phyloP scores from a whole-genome alignment of 2,329 filamentous ascomycete genomes.

The Talaromyces sp. region DNA sequence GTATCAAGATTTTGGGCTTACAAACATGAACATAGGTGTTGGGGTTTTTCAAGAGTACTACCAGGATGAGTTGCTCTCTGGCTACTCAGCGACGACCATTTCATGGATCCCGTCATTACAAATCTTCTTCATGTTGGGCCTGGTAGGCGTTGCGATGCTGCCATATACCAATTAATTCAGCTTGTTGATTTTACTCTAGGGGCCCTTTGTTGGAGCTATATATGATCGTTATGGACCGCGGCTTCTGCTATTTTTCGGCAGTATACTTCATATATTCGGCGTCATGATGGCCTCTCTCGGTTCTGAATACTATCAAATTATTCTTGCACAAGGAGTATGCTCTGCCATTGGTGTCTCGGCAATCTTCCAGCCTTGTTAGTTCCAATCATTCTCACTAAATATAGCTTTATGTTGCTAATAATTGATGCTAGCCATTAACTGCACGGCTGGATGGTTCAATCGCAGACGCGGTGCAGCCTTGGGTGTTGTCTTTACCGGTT shows the following conservation, averaged over 20 bases:
- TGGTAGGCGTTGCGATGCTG: constrained; percentile 13
- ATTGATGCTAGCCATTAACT: constrained; percentile 38
- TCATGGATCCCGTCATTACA: constrained; percentile 57
- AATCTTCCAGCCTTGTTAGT: neutral
- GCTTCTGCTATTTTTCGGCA: constrained; percentile 12
- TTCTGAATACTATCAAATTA: constrained; percentile 47
- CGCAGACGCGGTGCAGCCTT: constrained; percentile 42
- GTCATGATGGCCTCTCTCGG: constrained; percentile 33
- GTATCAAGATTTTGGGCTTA: neutral
- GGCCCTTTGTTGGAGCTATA: neutral
- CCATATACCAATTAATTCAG: neutral
- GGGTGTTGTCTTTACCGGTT: constrained; percentile 43
- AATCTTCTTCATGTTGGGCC: constrained; percentile 51
- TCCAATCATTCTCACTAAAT: constrained; percentile 24
- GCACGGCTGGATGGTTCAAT: constrained; percentile 43
- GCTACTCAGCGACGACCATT: constrained; percentile 49
- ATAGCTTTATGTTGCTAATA: constrained; percentile 35
- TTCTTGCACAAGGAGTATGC: constrained; percentile 33
- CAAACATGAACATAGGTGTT: constrained; percentile 26
- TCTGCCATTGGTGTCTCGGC: neutral
- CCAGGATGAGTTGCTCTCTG: constrained; percentile 40
- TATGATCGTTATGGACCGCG: constrained; percentile 35
- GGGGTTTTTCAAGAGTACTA: constrained; percentile 59
- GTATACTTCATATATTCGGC: neutral
- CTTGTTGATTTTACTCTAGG: neutral